Evolutionary conservation across 257 asterid species (phyloP), one percentile per base, ranked within the genome.

Genomic region (Solanum stenotomum): DNA sequence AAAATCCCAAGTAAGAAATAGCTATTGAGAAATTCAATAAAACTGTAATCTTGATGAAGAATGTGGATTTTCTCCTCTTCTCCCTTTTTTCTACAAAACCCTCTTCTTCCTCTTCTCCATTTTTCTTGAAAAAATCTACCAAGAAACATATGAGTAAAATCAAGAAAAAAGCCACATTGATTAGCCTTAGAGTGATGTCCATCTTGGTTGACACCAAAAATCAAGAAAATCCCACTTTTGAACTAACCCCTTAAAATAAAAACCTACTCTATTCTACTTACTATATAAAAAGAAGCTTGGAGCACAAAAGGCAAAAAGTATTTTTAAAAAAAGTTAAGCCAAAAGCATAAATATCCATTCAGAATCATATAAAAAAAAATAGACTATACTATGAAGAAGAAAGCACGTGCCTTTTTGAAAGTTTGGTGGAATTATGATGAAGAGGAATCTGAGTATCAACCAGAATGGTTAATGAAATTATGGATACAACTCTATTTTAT

Each of bases 141-240:
- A 94, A 81, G 88, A 93, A 33, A 94, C 94, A 92, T 72, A 90
- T 6, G 83, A 92, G 70, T 87, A 96, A 92, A 87, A 91, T 16
- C 35, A 90, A n/a, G 85, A 91, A 89, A 89, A 95, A 96, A 8
- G 87, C 94, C 76, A 85, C 92, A 89, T 90, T 88, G 85, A 91
- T 89, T 67, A 90, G 72, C 90, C 89, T 93, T 90, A 94, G 85
- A 90, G 84, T 85, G 59, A 89, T 37, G 71, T 89, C 97, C 98
- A 93, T 92, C 49, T 49, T 29, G 37, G 87, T 44, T 49, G 35
- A 49, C 33, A 29, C 29, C 68, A 83, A 76, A 85, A 88, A 85
- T 29, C 84, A 76, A 85, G 61, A 35, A 34, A 20, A 49, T n/a
- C 42, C 31, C 16, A 38, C 20, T 59, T 74, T 71, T 71, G 86